Conservation (phyloP, 2,329 filamentous ascomycete species). For the Verticillium longisporum region DNA sequence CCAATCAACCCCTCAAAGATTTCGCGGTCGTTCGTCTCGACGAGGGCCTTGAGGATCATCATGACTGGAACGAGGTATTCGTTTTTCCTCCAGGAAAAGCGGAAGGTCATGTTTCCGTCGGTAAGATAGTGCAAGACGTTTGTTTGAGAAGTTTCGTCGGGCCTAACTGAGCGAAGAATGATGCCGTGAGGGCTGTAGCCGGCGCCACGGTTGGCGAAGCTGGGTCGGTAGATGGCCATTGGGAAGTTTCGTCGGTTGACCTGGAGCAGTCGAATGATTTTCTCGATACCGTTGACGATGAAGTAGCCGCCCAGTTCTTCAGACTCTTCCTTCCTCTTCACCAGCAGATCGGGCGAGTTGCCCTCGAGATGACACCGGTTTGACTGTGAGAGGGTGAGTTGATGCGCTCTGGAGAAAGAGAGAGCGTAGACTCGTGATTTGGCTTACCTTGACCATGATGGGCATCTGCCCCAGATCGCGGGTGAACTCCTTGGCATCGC, state of each 20-base stretch:
- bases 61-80: conserved; percentile 94
- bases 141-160: conserved; percentile 97
- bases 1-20: conserved; percentile 94
- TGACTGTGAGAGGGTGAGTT: conserved; percentile 44
- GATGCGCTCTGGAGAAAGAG: neutral
- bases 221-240: conserved; percentile 85
- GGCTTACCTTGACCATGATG: conserved; percentile 79
- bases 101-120: conserved; percentile 93
- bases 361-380: conserved; percentile 87
- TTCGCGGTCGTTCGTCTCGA: conserved; percentile 93
- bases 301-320: conserved; percentile 97
- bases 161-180: conserved; percentile 83
- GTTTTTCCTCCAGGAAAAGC: conserved; percentile 96
- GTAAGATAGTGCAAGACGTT: conserved; percentile 94
- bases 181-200: conserved; percentile 88
- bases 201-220: conserved; percentile 80
- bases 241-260: conserved; percentile 90
- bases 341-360: conserved; percentile 73
- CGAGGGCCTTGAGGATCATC: conserved; percentile 92
- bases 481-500: conserved; percentile 73
- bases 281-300: conserved; percentile 95
- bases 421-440: neutral
- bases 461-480: conserved; percentile 85
- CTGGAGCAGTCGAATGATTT: conserved; percentile 87
- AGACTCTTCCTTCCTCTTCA: conserved; percentile 85